Base-by-base conservation (phyloP, 2,329 filamentous ascomycete species). In the Penicillium sp. region DNA sequence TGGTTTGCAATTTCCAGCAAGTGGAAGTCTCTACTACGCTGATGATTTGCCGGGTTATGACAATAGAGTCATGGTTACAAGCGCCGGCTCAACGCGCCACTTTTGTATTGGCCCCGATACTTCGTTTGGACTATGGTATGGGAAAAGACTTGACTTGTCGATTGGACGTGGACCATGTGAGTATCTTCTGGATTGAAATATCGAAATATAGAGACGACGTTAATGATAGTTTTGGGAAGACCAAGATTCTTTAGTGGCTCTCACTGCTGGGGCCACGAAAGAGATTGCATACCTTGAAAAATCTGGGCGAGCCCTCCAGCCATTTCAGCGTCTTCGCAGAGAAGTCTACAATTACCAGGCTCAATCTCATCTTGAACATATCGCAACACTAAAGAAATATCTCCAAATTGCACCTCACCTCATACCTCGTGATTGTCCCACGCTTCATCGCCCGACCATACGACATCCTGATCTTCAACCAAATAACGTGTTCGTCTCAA, bases 1-100 rank as follows among this genome's bases (percentile, higher is more conserved):
- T 42, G 51, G 29, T 33, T 54, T 40, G 4, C 7, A 11, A 39
- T 50, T 63, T 27, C 57, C 53, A 15, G 54, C 52, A 23, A 53
- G 43, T 29, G 57, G 59, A 16, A 63, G 58, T 44, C 28, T 63
- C 4, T 63, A n/a, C n/a, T n/a, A n/a, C n/a, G n/a, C n/a, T n/a
- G n/a, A n/a, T n/a, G n/a, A n/a, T n/a, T n/a, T n/a, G n/a, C n/a
- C n/a, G n/a, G n/a, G n/a, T n/a, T n/a, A n/a, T n/a, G n/a, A n/a
- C n/a, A n/a, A n/a, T n/a, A n/a, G n/a, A n/a, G n/a, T n/a, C n/a
- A n/a, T n/a, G n/a, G n/a, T n/a, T n/a, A n/a, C n/a, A n/a, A n/a
- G n/a, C n/a, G n/a, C n/a, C n/a, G n/a, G n/a, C n/a, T n/a, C n/a
- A n/a, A n/a, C n/a, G n/a, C n/a, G n/a, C n/a, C n/a, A n/a, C n/a